Evolutionary conservation across 2,329 filamentous ascomycete genomes (phyloP), one percentile per base, ranked within the genome.

Genomic region (Neonectria magnoliae): DNA sequence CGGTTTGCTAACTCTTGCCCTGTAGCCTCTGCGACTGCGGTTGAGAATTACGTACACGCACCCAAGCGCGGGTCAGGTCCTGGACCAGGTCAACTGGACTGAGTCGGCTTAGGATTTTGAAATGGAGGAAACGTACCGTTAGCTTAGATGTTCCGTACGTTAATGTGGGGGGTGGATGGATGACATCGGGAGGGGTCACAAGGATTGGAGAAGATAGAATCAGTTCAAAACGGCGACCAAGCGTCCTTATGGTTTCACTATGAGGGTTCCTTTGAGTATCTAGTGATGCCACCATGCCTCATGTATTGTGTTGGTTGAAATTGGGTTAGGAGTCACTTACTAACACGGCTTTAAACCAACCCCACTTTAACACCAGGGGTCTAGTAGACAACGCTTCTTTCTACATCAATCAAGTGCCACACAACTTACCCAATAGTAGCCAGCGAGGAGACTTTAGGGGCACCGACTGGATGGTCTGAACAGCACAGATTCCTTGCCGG

Each of bases 31-130:
- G 68, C 89, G 95, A 67, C 83, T 99, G 73, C 90, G 96, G 76
- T 83, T 99, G 75, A 94, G 94, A 81, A 88, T 99, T 75, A 90
- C 88, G 62, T 98, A 94, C 78, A 83, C 87, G 36, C 91, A 92
- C 78, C 88, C 91, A 62, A 87, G 88, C 62, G 88, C 84, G 25
- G 89, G 89, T 57, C 87, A 91, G 67, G 85, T 97, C 18, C 91
- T 91, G 77, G 96, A 99, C 76, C 94, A 98, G 81, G 94, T 98
- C 63, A 97, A 98, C 82, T 99, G 96, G 96, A 91, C 92, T 31
- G 96, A 99, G 81, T 90, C 93, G 60, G 84, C 81, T 56, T 83
- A 68, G 65, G 48, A 27, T 22, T n/a, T 18, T 29, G n/a, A 51
- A 29, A 44, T 25, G 44, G 20, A 52, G 61, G 29, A 60, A 50